Evolutionary conservation across 192 early-diverging fungal species (phyloP).

Genomic region (Phlyctochytrium bullatum): DNA sequence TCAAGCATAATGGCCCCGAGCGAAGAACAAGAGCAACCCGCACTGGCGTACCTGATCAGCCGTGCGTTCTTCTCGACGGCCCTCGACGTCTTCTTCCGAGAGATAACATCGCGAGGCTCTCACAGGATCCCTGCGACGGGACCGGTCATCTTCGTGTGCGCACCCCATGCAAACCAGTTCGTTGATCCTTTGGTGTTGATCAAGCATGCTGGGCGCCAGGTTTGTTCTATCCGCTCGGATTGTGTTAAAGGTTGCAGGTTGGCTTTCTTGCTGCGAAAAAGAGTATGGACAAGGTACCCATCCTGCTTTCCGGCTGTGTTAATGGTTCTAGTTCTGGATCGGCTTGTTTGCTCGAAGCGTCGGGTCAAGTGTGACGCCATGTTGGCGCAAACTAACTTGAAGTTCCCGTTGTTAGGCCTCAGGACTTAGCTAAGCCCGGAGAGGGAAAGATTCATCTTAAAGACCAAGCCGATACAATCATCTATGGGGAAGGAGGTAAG

Average conservation of each 20-base stretch:
- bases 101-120: conserved; percentile 59
- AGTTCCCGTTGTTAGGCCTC: conserved; percentile 92
- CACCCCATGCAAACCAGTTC: conserved; percentile 68
- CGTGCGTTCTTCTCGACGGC: conserved; percentile 18
- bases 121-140: conserved; percentile 60
- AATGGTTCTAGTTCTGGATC: conserved; percentile 53
- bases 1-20: too few species aligned
- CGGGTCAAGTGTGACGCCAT: conserved; percentile 72
- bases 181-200: conserved; percentile 92
- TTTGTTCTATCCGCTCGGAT: conserved; percentile 34
- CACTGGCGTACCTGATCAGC: not conserved
- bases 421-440: conserved; percentile 80
- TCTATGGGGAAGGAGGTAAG: too few species aligned
- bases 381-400: conserved; percentile 4
- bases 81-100: conserved; percentile 66
- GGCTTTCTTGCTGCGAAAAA: conserved; percentile 57
- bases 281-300: conserved; percentile 69
- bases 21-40: not conserved
- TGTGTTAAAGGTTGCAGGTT: not conserved
- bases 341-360: conserved; percentile 75
- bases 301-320: not conserved
- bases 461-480: conserved; percentile 56
- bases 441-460: conserved; percentile 67
- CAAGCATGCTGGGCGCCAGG: conserved; percentile 71
- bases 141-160: conserved; percentile 89